Conservation (phyloP, 2,329 filamentous ascomycete genomes). For the Trichoderma arundinaceum region DNA sequence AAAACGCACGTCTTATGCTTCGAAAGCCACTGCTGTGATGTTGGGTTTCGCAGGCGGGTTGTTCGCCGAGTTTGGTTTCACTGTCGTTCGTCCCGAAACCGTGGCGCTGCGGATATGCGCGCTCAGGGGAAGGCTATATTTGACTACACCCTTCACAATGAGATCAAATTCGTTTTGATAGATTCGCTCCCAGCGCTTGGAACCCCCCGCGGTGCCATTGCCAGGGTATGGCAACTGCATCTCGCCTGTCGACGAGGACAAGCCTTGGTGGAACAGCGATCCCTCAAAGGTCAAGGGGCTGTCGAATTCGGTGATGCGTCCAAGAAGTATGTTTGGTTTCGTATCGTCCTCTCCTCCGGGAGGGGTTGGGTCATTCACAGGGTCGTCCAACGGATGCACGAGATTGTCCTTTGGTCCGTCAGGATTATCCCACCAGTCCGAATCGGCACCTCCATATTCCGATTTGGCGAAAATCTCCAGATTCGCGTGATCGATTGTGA, state of each 20-base stretch:
- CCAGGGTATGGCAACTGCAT: conserved; percentile 83
- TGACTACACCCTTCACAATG: conserved; percentile 87
- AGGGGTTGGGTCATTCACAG: conserved; percentile 48
- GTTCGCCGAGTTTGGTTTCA: conserved; percentile 67
- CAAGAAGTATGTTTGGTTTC: conserved; percentile 84
- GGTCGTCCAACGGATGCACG: conserved; percentile 42
- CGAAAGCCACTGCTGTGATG: conserved; percentile 61
- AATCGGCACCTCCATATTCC: conserved; percentile 77
- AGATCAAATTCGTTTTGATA: conserved; percentile 91
- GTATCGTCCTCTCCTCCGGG: conserved; percentile 56
- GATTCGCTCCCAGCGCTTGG: conserved; percentile 87
- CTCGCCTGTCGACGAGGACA: conserved; percentile 77
- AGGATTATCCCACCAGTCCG: conserved; percentile 61
- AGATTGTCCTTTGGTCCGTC: conserved; percentile 37
- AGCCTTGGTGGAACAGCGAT: conserved; percentile 78
- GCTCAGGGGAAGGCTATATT: conserved; percentile 73
- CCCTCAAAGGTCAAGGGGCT: conserved; percentile 88
- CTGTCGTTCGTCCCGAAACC: conserved; percentile 63
- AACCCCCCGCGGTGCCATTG: conserved; percentile 86
- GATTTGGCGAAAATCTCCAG: conserved; percentile 95
- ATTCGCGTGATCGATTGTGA: conserved; percentile 85
- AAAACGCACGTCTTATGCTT: conserved; percentile 3
- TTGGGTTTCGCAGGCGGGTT: conserved; percentile 72
- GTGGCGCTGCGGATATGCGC: conserved; percentile 64
- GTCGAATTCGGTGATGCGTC: conserved; percentile 84